Evolutionary conservation across 768 basidiomycete species (phyloP).

Genomic region (Leccinellum albellum): DNA sequence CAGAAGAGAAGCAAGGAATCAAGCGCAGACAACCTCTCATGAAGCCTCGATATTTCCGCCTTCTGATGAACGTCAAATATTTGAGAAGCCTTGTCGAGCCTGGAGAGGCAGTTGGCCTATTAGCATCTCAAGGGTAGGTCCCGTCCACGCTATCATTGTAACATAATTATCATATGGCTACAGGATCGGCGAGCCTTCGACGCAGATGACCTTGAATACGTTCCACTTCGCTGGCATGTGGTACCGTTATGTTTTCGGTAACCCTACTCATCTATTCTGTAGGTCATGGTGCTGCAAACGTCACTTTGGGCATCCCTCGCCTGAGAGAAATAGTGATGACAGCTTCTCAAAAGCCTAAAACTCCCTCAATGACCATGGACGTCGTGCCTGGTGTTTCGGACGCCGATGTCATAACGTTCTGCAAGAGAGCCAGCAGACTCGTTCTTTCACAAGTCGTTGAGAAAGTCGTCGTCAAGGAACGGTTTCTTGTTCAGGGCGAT

Average conservation of each 20-base stretch:
- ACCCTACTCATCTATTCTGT: slow-evolving; percentile 7
- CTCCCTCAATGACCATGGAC: slow-evolving; percentile 92
- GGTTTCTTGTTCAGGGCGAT: slow-evolving; percentile 59
- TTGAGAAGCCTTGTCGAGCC: slow-evolving; percentile 92
- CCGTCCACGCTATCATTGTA: background rate
- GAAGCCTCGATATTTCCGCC: slow-evolving; percentile 59
- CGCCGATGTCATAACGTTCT: slow-evolving; percentile 68
- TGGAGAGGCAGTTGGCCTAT: slow-evolving; percentile 95
- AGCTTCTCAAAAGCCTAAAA: slow-evolving; percentile 91
- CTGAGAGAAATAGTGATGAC: slow-evolving; percentile 99
- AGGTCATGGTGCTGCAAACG: slow-evolving; percentile 99
- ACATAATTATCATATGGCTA: background rate
- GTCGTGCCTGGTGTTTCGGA: slow-evolving; percentile 51
- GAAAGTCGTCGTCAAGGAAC: slow-evolving; percentile 75
- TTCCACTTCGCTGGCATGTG: slow-evolving; percentile 94
- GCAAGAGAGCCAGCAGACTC: slow-evolving; percentile 83
- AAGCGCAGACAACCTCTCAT: slow-evolving; percentile 46
- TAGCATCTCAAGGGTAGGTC: slow-evolving; percentile 93
- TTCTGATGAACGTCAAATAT: slow-evolving; percentile 89
- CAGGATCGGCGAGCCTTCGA: slow-evolving; percentile 97
- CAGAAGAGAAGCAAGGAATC: slow-evolving; percentile 37
- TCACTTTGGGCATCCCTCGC: slow-evolving; percentile 97
- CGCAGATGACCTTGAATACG: slow-evolving; percentile 99
- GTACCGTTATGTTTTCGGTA: background rate
- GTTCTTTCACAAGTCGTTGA: slow-evolving; percentile 88